Evolutionary conservation across 139 green algal genomes (phyloP), one percentile per base, ranked within the genome.

Genomic region (Chlorella sp.): DNA sequence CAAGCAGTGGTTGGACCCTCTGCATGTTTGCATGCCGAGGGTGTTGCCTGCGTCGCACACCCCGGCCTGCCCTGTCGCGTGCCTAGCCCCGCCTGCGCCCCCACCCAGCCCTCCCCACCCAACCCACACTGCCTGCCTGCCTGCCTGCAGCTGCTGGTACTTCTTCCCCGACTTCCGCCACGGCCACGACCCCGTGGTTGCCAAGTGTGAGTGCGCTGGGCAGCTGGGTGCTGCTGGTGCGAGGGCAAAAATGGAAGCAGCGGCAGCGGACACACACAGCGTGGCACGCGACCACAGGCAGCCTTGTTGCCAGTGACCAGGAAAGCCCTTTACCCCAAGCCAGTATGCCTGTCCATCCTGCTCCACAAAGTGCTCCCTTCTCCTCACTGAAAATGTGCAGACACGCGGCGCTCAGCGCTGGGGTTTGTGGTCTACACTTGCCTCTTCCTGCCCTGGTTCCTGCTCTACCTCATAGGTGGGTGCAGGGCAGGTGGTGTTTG

Each of bases 121-220:
- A n/a, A n/a, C n/a, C n/a, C n/a, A n/a, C n/a, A n/a, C n/a, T n/a
- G n/a, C n/a, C n/a, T n/a, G n/a, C n/a, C n/a, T n/a, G n/a, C n/a
- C n/a, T n/a, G n/a, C n/a, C n/a, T n/a, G n/a, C 30, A 95, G 94
- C 69, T 76, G 91, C 20, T 95, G 92, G 92, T 90, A 95, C 24
- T 95, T 93, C 85, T 93, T 85, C 74, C 92, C 92, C 0, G 76
- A 92, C 81, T 92, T 94, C 73, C 78, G 44, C 51, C 73, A 72
- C 22, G 51, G 73, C 17, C 48, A 82, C 16, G 91, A 95, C 79
- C 72, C 82, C 2, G 67, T 93, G 0, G 72, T 95, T 0, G 85
- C 89, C 19, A 84, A 70, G 64, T 94, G 91, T 94, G 72, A 76
- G 87, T 78, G 78, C 2, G 43, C 38, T 20, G 11, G 9, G 5